phyloP scores from a whole-genome alignment of 108 stramenopile species.

The Fragilaria crotonensis region DNA sequence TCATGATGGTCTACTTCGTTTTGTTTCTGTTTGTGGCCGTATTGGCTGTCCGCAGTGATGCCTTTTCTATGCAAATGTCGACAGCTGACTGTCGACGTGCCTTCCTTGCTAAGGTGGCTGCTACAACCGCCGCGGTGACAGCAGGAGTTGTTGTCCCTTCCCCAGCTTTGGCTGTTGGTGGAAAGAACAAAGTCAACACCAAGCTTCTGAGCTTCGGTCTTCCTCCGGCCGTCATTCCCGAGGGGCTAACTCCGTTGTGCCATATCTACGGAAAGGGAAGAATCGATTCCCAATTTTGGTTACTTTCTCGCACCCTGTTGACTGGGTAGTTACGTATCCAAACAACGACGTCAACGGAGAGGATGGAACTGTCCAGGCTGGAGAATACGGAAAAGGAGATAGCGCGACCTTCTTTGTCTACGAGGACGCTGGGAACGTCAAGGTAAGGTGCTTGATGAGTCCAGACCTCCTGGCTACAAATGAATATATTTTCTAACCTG shows the following conservation, averaged over 20 bases:
- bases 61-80: neutral
- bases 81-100: constrained; percentile 44
- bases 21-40: neutral
- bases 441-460: constrained; percentile 51
- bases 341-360: constrained; percentile 91
- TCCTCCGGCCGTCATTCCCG: constrained; percentile 58
- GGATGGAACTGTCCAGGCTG: constrained; percentile 91
- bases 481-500: too few species aligned
- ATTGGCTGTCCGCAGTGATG: neutral
- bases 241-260: constrained; percentile 78
- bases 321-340: constrained; percentile 87
- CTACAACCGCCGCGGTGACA: constrained; percentile 31
- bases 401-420: constrained; percentile 87
- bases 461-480: too few species aligned
- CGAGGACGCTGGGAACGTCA: constrained; percentile 49
- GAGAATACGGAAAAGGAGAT: constrained; percentile 95
- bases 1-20: neutral
- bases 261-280: constrained; percentile 78
- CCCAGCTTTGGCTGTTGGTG: constrained; percentile 59
- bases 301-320: constrained; percentile 75
- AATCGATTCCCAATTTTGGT: constrained; percentile 87
- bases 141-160: constrained; percentile 37
- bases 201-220: constrained; percentile 71
- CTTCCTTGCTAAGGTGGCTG: constrained; percentile 48
- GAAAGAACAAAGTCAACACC: constrained; percentile 67